phyloP scores from a whole-genome alignment of 2,329 filamentous ascomycete species.

The Penicillium psychrosexuale region DNA sequence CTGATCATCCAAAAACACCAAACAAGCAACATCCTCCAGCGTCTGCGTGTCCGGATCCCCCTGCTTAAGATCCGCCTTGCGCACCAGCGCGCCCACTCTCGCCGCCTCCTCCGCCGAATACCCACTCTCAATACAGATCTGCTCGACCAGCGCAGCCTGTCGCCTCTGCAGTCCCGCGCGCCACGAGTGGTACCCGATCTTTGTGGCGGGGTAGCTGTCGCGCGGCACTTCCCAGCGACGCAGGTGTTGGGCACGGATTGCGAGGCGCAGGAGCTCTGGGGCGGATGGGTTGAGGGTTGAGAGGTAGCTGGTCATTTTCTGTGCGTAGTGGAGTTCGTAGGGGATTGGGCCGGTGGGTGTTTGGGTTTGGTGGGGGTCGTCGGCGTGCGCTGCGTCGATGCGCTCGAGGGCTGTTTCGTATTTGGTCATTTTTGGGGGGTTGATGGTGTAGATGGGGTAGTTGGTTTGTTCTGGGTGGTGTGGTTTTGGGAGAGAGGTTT shows the following conservation, averaged over 20 bases:
- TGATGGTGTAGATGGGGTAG: not conserved
- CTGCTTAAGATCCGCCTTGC: conserved; percentile 69
- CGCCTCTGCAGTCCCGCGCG: conserved; percentile 69
- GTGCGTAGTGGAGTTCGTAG: conserved; percentile 79
- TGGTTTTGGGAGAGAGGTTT: not conserved
- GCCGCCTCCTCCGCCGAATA: conserved; percentile 55
- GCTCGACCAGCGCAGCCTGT: conserved; percentile 60
- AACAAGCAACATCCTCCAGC: conserved; percentile 79
- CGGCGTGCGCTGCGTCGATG: conserved; percentile 70
- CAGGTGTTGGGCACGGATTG: conserved; percentile 81
- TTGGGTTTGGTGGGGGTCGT: conserved; percentile 58
- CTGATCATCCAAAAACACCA: conserved; percentile 85
- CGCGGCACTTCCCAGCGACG: conserved; percentile 81
- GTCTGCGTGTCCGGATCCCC: conserved; percentile 58
- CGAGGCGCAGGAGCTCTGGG: conserved; percentile 66
- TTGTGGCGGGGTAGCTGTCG: conserved; percentile 68
- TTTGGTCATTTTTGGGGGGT: conserved; percentile 27
- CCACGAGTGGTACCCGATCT: conserved; percentile 76
- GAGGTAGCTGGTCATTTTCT: conserved; percentile 75
- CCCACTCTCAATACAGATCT: conserved; percentile 53
- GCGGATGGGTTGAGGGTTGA: conserved; percentile 58
- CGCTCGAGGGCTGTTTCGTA: conserved; percentile 55
- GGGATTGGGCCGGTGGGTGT: conserved; percentile 52
- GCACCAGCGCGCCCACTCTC: conserved; percentile 67
- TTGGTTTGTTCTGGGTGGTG: not conserved